Evolutionary conservation across 192 early-diverging fungal genomes (phyloP), one percentile per base, ranked within the genome.

Genomic region (Powellomyces hirtus): DNA sequence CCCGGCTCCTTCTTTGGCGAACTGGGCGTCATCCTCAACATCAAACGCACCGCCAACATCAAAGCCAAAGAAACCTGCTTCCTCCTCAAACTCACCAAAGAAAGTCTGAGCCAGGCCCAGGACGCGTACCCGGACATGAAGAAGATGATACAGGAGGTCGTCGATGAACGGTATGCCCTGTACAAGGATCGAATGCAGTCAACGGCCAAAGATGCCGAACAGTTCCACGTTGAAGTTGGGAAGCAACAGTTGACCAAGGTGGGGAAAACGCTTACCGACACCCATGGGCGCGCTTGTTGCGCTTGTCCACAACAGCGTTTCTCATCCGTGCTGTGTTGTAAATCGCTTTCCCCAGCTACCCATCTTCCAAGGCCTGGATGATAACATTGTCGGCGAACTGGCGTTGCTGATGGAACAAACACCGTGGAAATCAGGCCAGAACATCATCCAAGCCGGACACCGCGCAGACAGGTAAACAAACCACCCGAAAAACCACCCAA

Each of bases 1-100:
- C 53, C 49, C 13, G 81, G 77, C 29, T 33, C 71, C 11, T 81
- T 84, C 57, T 85, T 86, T 69, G 84, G 84, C 4, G 84, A 86
- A 63, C 73, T 83, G 31, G 84, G 81, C 11, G 49, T 84, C 44
- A 46, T 83, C 29, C 51, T 80, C 37, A 73, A 82, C 37, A 77
- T 83, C 31, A 70, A 74, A 50, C 59, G 81, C 49, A 82, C 77
- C 16, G 79, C 81, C 4, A 66, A 62, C 27, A 77, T 83, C 40
- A 18, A 72, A 38, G 73, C 78, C 13, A 80, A 83, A 64, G 78
- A 79, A 36, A 62, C 76, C 61, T 78, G 81, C 58, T 67, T 40
- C 31, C 27, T 79, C 16, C 66, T 84, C 37, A 79, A 84, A 37
- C 33, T 86, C 38, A 72, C 70, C 11, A 75, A 74, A 50, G 49